Percentiles rank a stretch among this genome's conserved stretches.
Evolutionary conservation across 164 flowering plant genomes (phyloP).

Genomic region (Nelumbo lutea): DNA sequence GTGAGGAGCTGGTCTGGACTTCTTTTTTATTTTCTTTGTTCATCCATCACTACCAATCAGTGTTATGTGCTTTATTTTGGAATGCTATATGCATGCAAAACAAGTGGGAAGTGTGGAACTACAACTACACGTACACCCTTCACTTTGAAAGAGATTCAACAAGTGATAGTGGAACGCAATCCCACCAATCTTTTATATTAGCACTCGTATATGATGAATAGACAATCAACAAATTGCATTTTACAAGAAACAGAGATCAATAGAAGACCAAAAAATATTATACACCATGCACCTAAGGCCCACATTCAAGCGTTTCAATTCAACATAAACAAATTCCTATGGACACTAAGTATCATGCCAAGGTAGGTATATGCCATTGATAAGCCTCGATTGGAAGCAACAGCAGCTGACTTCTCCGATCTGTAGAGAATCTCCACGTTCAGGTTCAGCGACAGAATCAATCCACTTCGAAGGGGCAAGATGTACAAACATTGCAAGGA

Average conservation of each 20-base stretch:
- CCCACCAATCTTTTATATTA: neutral
- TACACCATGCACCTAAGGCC: neutral
- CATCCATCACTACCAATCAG: no score
- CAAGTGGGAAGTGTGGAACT: no score
- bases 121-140: no score
- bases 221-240: neutral
- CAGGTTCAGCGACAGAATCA: slow-evolving; percentile 5
- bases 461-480: slow-evolving; percentile 3
- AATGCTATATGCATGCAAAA: no score
- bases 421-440: neutral
- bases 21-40: no score
- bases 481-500: neutral
- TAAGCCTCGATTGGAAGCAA: neutral
- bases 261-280: neutral
- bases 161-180: neutral
- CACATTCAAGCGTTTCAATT: neutral
- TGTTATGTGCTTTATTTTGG: no score
- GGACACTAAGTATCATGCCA: neutral
- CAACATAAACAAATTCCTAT: neutral
- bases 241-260: neutral
- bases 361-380: neutral
- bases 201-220: neutral
- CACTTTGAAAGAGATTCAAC: no score
- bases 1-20: no score
- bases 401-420: neutral